These are phyloP conservation scores for Trifolium pratense DNA, from an alignment of 306 rosid genomes.

Conservation along the genomic window DNA sequence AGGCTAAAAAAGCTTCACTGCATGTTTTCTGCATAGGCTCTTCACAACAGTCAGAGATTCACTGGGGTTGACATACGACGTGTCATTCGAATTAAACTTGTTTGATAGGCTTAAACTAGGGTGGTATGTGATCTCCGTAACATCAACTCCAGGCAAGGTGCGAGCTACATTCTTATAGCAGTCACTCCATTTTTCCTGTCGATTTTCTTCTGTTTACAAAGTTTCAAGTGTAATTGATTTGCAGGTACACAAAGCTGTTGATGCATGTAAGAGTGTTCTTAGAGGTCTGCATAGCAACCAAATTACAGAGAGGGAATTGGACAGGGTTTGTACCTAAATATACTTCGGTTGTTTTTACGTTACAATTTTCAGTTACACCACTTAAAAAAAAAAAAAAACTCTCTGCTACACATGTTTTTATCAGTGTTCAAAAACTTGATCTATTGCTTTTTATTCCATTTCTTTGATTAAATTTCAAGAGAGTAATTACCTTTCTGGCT, in stretches of 20 bases:
- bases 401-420: background rate
- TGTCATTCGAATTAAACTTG: constrained; percentile 88
- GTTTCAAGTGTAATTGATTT: constrained; percentile 41
- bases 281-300: constrained; percentile 92
- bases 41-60: constrained; percentile 95
- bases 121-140: constrained; percentile 97
- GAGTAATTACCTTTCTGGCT: constrained; percentile 21
- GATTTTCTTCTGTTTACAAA: constrained; percentile 33
- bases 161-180: constrained; percentile 45
- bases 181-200: constrained; percentile 26
- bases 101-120: constrained; percentile 94
- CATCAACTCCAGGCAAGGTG: constrained; percentile 96
- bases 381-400: background rate
- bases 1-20: constrained; percentile 31
- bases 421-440: background rate
- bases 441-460: constrained; percentile 13
- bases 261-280: constrained; percentile 95
- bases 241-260: constrained; percentile 97
- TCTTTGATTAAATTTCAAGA: constrained; percentile 1
- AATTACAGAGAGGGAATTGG: constrained; percentile 91
- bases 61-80: constrained; percentile 95
- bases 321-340: constrained; percentile 74
- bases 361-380: constrained; percentile 16
- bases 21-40: constrained; percentile 68
- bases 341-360: constrained; percentile 19